Percentiles rank a stretch among this genome's conserved stretches.
Evolutionary conservation across 352 stramenopile genomes (phyloP).

Genomic region (Globisporangium middletonii): DNA sequence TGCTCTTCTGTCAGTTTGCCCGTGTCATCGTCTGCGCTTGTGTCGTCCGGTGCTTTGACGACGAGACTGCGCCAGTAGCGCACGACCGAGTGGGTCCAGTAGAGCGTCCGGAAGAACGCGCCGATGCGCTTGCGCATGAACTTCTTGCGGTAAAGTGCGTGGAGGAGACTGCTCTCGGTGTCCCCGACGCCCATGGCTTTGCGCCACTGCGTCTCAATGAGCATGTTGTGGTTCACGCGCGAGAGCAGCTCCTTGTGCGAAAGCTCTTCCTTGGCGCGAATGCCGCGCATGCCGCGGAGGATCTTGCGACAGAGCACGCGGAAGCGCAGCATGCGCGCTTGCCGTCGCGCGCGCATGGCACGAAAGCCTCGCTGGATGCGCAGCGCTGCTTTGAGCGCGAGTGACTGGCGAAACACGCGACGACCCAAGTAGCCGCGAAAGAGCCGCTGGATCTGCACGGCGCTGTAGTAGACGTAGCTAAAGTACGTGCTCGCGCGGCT

Average conservation of each 20-base stretch:
- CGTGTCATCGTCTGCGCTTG: background rate
- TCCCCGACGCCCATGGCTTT: slow-evolving; percentile 55
- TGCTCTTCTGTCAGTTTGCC: background rate
- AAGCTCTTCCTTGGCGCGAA: slow-evolving; percentile 31
- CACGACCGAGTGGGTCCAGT: slow-evolving; percentile 21
- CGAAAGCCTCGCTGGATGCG: slow-evolving; percentile 44
- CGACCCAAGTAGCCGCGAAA: slow-evolving; percentile 83
- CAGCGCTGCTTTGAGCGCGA: slow-evolving; percentile 34
- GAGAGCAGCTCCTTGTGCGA: slow-evolving; percentile 47
- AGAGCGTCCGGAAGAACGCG: slow-evolving; percentile 23
- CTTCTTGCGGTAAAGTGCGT: slow-evolving; percentile 56
- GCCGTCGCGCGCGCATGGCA: slow-evolving; percentile 22
- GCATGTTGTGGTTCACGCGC: slow-evolving; percentile 52
- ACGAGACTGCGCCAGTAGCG: slow-evolving; percentile 34
- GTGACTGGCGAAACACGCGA: slow-evolving; percentile 24
- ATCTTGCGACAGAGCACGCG: slow-evolving; percentile 40
- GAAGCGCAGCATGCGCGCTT: slow-evolving; percentile 27
- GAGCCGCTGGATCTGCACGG: slow-evolving; percentile 75
- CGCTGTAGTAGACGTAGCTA: slow-evolving; percentile 28
- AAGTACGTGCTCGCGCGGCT: slow-evolving; percentile 15
- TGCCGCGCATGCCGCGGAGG: slow-evolving; percentile 38
- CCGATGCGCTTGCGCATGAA: slow-evolving; percentile 41
- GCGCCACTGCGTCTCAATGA: slow-evolving; percentile 62
- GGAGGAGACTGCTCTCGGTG: slow-evolving; percentile 43
- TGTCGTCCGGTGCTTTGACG: slow-evolving; percentile 4